Conservation (phyloP, 106 monocot species). For the Dioscorea alata region DNA sequence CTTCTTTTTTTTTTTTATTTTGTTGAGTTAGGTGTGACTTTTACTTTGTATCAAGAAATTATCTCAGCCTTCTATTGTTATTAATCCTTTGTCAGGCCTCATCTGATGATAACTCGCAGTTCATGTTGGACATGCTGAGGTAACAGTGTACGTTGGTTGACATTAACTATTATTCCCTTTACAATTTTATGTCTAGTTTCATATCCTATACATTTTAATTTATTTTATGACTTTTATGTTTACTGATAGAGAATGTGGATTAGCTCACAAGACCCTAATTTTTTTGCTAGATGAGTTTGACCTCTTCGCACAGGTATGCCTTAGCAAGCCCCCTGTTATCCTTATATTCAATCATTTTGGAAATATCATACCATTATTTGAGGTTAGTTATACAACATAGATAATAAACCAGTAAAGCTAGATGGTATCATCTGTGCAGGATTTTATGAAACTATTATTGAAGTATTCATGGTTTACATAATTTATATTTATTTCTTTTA, state of each 20-base stretch:
- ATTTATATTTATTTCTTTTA: too few relatives aligned
- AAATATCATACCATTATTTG: too few relatives aligned
- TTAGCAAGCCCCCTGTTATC: neutral
- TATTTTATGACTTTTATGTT: neutral
- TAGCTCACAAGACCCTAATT: slow-evolving; percentile 84
- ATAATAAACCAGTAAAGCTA: too few relatives aligned
- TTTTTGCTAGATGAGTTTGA: slow-evolving; percentile 92
- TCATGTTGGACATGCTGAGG: slow-evolving; percentile 80
- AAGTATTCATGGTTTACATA: too few relatives aligned
- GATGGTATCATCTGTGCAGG: too few relatives aligned
- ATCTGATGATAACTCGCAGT: slow-evolving; percentile 90
- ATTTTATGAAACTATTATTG: too few relatives aligned
- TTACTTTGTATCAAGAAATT: neutral
- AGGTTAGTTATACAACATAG: too few relatives aligned
- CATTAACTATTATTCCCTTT: neutral
- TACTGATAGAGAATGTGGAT: slow-evolving; percentile 71
- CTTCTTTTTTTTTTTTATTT: neutral
- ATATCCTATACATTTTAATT: slow-evolving; percentile 3
- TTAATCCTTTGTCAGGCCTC: slow-evolving; percentile 52
- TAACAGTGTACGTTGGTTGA: slow-evolving; percentile 9
- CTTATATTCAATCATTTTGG: too few relatives aligned
- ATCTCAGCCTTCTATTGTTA: neutral
- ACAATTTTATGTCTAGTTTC: neutral
- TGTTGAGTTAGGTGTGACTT: neutral
- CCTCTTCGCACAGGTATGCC: slow-evolving; percentile 76